Base-by-base conservation (phyloP, 1,284 basidiomycete genomes). In the Ganoderma meredithae region DNA sequence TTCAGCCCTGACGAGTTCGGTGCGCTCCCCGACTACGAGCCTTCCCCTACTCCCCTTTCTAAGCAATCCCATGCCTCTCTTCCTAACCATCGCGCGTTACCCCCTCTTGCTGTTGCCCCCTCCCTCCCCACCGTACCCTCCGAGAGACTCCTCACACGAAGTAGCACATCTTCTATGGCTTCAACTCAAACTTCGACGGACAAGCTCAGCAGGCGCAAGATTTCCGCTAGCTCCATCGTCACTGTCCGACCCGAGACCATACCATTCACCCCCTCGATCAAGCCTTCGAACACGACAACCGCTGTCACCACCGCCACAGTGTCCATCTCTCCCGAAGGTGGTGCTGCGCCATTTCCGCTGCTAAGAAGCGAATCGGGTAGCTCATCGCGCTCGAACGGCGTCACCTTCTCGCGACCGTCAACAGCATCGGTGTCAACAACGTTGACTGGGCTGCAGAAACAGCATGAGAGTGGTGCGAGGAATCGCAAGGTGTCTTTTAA, bases 221-320 rank as follows among this genome's bases (percentile, higher is more conserved):
- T 81, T n/a, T 88, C 84, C 3, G 73, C 79, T 10, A 78, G 81
- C 49, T 87, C 89, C 6, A 84, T 81, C 58, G 76, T 82, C 12
- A 92, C 90, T 13, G 77, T 89, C 58, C 87, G 90, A 52, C 85
- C 81, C 17, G 78, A 78, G 40, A 70, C 73, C 0, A 69, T 74
- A 40, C 76, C 70, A 73, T 81, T 75, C 78, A 84, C 43, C 72
- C 81, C 52, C 81, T 85, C 71, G 15, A 79, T 89, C 55, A 83
- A 87, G 13, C 85, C 85, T 0, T 83, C 88, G 0, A 85, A 84
- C 68, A 82, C 90, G 1, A 93, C 91, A 39, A 93, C 90, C 31
- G 90, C 90, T 4, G 68, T 93, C n/a, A 91, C 90, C 0, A 77
- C 86, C 0, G 86, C 89, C 68, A 91, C 88, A 0, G 89, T 88